Percentiles rank a stretch among this genome's conserved stretches.
Conservation (phyloP, 2,329 filamentous ascomycete genomes). For the Pestalotiopsis sp. region DNA sequence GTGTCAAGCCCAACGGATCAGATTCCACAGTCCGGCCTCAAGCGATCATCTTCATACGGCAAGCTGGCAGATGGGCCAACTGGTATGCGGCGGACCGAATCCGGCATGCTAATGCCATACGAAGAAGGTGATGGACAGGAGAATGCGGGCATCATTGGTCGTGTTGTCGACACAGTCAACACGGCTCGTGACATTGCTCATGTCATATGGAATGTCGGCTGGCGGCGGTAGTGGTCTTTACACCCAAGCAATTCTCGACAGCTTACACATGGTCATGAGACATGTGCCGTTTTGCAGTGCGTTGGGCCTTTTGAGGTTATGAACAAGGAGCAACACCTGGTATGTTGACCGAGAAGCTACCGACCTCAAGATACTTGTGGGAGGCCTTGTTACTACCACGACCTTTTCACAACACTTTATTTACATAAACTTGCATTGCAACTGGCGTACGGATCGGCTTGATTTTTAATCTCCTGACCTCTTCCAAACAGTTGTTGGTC, state of each 20-base stretch:
- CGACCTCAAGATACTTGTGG: not conserved
- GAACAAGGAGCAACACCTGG: not conserved
- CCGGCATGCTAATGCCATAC: slow-evolving; percentile 90
- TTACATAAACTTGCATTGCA: slow-evolving; percentile 9
- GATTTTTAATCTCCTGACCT: not conserved
- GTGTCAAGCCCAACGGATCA: slow-evolving; percentile 24
- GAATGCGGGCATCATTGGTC: slow-evolving; percentile 70
- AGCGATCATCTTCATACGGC: slow-evolving; percentile 49
- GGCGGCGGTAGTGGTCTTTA: slow-evolving; percentile 49
- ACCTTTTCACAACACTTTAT: not conserved
- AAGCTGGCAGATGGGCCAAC: slow-evolving; percentile 53
- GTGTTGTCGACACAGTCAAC: slow-evolving; percentile 79
- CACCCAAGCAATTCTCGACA: not conserved
- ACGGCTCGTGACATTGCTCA: slow-evolving; percentile 71
- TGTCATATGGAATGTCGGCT: slow-evolving; percentile 73
- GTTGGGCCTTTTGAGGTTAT: not conserved
- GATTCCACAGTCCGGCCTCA: slow-evolving; percentile 33
- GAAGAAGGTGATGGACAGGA: slow-evolving; percentile 69
- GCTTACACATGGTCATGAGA: not conserved
- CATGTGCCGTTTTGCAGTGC: not conserved
- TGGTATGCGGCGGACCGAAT: slow-evolving; percentile 76
- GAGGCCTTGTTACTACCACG: not conserved
- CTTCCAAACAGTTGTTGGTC: not conserved
- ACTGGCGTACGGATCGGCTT: slow-evolving; percentile 4
- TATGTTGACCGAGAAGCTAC: not conserved